Base-by-base conservation (phyloP, 179 eudicot species). In the Beta corolliflora region DNA sequence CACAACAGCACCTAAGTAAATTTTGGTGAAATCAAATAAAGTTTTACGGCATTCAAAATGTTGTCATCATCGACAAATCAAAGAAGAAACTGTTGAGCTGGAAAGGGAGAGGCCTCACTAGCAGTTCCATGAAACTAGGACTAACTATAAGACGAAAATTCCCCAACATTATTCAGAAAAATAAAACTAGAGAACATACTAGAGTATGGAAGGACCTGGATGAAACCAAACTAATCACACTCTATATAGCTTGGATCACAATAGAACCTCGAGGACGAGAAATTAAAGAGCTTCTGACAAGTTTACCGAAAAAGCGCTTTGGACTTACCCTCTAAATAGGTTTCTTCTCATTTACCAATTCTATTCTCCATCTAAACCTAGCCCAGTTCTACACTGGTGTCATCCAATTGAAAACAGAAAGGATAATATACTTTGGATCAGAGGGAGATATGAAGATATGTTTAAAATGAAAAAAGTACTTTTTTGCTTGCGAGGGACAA, bases 171-270 rank as follows among this genome's bases (percentile, higher is more conserved):
- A 31, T 18, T 41, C 16, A 14, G n/a, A 25, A 7, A 23, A 50
- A 56, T 5, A 31, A 31, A 31, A 74, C 21, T 16, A 58, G 60
- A n/a, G 2, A 15, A 21, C 75, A 36, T 41, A 69, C 25, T 59
- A 65, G 52, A 68, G 52, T 36, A 68, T 63, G 60, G 68, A 77
- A 77, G 56, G 67, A 41, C 64, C 29, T 69, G 6, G 53, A 69
- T 44, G 73, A 78, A 78, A 46, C 69, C 65, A 79, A 55, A 58
- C 81, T 56, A 72, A 48, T 41, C 7, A 59, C 25, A 45, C 68
- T 44, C 12, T 11, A 56, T 69, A 9, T 58, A 36, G 21, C n/a
- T 50, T 31, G 41, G 73, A n/a, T 29, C 61, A 50, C 72, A 77
- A 8, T 25, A 16, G 23, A 48, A 77, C 73, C 61, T 53, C 1